Evolutionary conservation across 768 basidiomycete species (phyloP).

Genomic region (Sarcomyxa edulis): DNA sequence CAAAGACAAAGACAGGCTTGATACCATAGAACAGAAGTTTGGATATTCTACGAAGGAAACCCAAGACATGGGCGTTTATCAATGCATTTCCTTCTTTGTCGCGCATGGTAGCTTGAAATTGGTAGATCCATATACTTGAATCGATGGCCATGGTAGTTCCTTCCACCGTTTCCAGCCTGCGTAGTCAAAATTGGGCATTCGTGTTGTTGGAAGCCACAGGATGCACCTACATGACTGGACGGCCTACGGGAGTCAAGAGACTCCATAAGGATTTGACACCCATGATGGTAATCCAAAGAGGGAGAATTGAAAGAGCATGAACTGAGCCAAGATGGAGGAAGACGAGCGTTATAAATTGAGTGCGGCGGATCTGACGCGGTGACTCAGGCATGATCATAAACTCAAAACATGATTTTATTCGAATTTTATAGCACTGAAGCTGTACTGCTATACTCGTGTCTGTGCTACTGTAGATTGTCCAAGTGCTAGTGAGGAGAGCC

Average conservation of each 20-base stretch:
- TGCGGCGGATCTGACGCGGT: no score
- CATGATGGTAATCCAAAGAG: no score
- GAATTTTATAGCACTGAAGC: no score
- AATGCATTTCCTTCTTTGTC: constrained; percentile 91
- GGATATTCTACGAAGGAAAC: constrained; percentile 84
- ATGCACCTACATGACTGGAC: constrained; percentile 78
- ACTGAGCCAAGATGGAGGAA: no score
- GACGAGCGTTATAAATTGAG: no score
- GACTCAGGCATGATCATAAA: no score
- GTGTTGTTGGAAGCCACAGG: not conserved
- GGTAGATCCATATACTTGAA: constrained; percentile 99
- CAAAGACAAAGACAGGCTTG: constrained; percentile 98
- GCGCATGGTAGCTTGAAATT: constrained; percentile 99
- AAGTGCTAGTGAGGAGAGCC: no score
- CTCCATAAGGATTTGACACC: constrained; percentile 98
- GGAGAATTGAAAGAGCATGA: no score
- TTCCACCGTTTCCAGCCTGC: constrained; percentile 87
- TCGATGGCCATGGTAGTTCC: constrained; percentile 97
- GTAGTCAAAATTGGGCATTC: constrained; percentile 3
- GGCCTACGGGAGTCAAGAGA: constrained; percentile 86
- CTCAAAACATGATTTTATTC: no score
- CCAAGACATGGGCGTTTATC: constrained; percentile 90
- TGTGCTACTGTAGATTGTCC: no score
- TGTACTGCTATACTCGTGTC: no score
- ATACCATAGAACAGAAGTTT: constrained; percentile 97